Base-by-base conservation (phyloP, 2,329 filamentous ascomycete genomes). In the Diaporthe velutina region DNA sequence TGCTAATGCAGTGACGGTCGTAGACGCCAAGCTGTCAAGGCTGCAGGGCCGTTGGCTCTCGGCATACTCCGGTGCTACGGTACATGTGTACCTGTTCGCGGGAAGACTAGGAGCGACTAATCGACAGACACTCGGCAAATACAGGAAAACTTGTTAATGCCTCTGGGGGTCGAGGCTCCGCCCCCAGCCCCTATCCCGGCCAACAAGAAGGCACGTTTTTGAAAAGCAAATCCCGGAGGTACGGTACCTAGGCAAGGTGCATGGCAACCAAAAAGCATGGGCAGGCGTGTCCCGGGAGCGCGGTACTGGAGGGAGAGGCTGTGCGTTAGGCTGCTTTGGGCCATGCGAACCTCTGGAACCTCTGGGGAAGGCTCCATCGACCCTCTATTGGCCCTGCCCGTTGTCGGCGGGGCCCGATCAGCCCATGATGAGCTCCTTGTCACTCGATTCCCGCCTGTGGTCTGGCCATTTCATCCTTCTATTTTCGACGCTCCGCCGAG, bases 381-480 rank as follows among this genome's bases (percentile, higher is more conserved):
- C 25, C 15, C 25, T 42, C 58, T n/a, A 61, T 61, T 61, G 38
- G 58, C 25, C 30, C 42, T 67, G 45, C 28, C 22, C 28, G 45
- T 12, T 38, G 58, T 57, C 74, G 74, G 74, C 74, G 72, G 35
- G 60, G 30, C 60, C 74, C 74, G 74, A 76, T 76, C 74, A 76
- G 74, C 74, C 74, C 74, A 76, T 70, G 64, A 74, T 67, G 71
- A 61, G 67, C 71, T 35, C 48, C 70, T 71, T 71, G 71, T 76
- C 72, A 33, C 58, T 68, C 58, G 67, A 76, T 74, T 76, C 28
- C 45, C 50, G 60, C 42, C 72, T 22, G 52, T 17, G 12, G 73
- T 76, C 72, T 76, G 74, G 67, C 74, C 74, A 76, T 70, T 55
- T 25, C 52, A 61, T 61, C 57, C 74, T 60, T 73, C 60, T 55